Base-by-base conservation (phyloP, 192 early-diverging fungal genomes). In the Coemansia sp. region DNA sequence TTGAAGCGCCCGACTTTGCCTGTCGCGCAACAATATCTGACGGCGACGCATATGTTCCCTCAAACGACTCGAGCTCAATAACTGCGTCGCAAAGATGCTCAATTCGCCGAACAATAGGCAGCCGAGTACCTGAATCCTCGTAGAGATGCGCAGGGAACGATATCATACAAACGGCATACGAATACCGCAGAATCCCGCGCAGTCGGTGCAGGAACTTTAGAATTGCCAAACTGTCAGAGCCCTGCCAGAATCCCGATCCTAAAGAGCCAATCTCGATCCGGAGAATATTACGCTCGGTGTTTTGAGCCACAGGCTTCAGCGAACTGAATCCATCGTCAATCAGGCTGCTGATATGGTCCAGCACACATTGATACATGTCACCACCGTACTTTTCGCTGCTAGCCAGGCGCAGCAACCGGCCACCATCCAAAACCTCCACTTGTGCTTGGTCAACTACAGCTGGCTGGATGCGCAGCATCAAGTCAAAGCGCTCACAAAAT, bases 31-130 rank as follows among this genome's bases (percentile, higher is more conserved):
- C 87, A 82, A 67, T 61, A 25, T 70, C 70, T 21, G 75, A 24
- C 12, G 73, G 69, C 60, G 62, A 49, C 24, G 62, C 56, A 59
- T 60, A 64, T 24, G 66, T 77, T 84, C 93, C 92, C 48, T 92
- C 91, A 87, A 98, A 98, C 5, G 94, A 97, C 75, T 97, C 93
- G 14, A 98, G 84, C 70, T 91, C 90, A 24, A 98, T 74, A 0
- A 93, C 93, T 0, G 88, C 90, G 69, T 98, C 96, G 50, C 87
- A 89, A 6, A 90, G 72, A 59, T 93, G 92, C 69, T 92, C 87
- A 5, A 95, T 68, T 32, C 89, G 81, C 47, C 86, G 81, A 7
- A 94, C 85, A 56, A 85, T 70, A 8, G 79, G 79, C 49, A 70
- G 49, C 52, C 72, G 73, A 32, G 37, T 51, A n/a, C 69, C 72